A percentile compares a stretch with the other conserved stretches of the same genome.
Evolutionary conservation across 148 eudicot genomes (phyloP).

Genomic region (Fallopia convolvulus): DNA sequence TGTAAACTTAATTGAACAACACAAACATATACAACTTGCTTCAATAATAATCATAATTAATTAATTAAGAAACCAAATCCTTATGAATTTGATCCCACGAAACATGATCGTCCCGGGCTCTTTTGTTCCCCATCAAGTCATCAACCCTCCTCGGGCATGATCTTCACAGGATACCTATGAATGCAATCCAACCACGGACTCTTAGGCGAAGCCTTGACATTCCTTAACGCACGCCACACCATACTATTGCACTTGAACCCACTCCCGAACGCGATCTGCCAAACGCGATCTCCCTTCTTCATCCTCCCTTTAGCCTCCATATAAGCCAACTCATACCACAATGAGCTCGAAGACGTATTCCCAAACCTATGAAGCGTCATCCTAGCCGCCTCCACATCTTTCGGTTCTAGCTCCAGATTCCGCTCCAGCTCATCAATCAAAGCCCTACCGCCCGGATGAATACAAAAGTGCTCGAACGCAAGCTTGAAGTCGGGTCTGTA

Average conservation of each 20-base stretch:
- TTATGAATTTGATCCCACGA: too few relatives aligned
- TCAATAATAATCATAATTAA: too few relatives aligned
- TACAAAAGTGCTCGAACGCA: slow-evolving; percentile 14
- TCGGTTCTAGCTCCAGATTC: background rate
- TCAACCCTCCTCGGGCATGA: too few relatives aligned
- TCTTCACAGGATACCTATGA: background rate
- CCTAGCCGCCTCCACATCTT: slow-evolving; percentile 10
- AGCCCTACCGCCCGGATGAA: slow-evolving; percentile 8
- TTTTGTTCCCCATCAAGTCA: too few relatives aligned
- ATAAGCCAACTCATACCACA: slow-evolving; percentile 9
- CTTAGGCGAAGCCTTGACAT: slow-evolving; percentile 7
- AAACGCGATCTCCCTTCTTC: background rate
- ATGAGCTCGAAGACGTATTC: slow-evolving; percentile 10
- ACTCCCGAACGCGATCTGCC: slow-evolving; percentile 13
- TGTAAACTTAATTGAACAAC: too few relatives aligned
- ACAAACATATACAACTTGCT: too few relatives aligned
- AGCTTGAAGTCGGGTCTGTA: slow-evolving; percentile 10
- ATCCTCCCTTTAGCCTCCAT: slow-evolving; percentile 11
- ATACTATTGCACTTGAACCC: slow-evolving; percentile 12
- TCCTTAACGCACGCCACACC: background rate
- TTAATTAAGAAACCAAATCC: too few relatives aligned
- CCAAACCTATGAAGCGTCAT: slow-evolving; percentile 11
- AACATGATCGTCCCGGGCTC: too few relatives aligned
- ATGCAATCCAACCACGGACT: slow-evolving; percentile 13
- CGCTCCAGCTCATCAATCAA: slow-evolving; percentile 13